Evolutionary conservation across 208 protist genomes (phyloP), one percentile per base, ranked within the genome.

Genomic region (Trypanosoma lewisi): DNA sequence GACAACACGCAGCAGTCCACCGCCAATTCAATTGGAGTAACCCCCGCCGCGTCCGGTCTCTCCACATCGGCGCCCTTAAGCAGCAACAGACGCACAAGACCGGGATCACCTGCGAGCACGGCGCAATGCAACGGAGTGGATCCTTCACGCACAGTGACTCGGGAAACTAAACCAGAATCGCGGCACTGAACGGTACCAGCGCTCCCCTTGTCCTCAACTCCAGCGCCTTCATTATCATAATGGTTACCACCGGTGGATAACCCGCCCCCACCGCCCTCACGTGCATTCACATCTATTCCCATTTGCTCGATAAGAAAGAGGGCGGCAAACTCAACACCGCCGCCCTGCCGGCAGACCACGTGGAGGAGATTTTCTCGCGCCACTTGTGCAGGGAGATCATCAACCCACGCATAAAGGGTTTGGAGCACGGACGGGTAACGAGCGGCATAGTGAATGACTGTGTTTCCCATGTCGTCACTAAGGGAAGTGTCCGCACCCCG

Each of bases 281-380:
- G n/a, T n/a, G 45, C 66, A 65, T 94, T 85, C 27, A 91, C 80
- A 34, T 85, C 73, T 4, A 88, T 27, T 4, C 63, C 68, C 0
- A 87, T 62, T 33, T 89, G 72, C 51, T 94, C 88, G 45, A 91
- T 73, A 11, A 91, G 61, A 56, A 89, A 92, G 3, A 90, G 67
- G 4, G 77, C 75, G 0, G 76, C 70, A 55, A 73, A 81, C n/a
- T 34, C 33, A 16, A 59, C 70, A 14, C 80, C 84, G 23, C 63
- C 34, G 0, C 57, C 54, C 21, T 60, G 54, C 56, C 71, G 63
- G 63, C 82, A 87, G 14, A 87, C 77, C 9, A n/a, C 42, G 64
- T 89, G 82, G 27, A 91, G 66, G 2, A 95, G 57, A n/a, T 49
- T 48, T 49, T 87, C 73, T 45, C 59, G 41, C 27, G 60, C 75